phyloP scores from a whole-genome alignment of 129 eudicot genomes.

The Tanacetum coccineum region DNA sequence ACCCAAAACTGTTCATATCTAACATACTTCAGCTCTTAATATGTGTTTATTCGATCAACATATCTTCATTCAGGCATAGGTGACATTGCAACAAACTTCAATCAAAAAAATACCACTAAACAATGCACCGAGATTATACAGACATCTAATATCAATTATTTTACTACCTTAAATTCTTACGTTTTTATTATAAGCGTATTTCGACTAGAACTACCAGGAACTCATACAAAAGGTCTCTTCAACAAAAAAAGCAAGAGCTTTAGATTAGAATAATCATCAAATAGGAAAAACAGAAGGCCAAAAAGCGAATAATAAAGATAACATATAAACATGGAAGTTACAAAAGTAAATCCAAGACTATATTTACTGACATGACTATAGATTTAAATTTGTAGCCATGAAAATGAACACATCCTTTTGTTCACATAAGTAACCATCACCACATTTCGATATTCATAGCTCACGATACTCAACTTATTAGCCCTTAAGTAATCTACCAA shows the following conservation, averaged over 20 bases:
- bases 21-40: too few relatives aligned
- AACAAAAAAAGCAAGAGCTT: conserved; percentile 20
- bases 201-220: conserved; percentile 68
- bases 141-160: background rate
- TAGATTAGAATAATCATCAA: conserved; percentile 20
- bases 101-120: conserved; percentile 12
- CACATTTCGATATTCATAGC: background rate
- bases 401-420: too few relatives aligned
- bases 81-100: conserved; percentile 82
- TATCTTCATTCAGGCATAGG: too few relatives aligned
- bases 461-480: background rate
- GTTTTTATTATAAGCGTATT: conserved; percentile 9
- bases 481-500: background rate
- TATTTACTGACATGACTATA: background rate
- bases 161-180: background rate
- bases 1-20: too few relatives aligned
- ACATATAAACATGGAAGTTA: background rate
- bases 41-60: too few relatives aligned
- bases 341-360: too few relatives aligned
- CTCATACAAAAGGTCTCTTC: conserved; percentile 77
- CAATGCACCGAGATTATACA: conserved; percentile 5
- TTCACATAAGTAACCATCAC: too few relatives aligned
- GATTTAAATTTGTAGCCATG: too few relatives aligned
- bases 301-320: background rate
- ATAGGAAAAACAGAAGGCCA: background rate